Evolutionary conservation across 371 early-diverging fungal genomes (phyloP).

Genomic region (Nematocida parisii): DNA sequence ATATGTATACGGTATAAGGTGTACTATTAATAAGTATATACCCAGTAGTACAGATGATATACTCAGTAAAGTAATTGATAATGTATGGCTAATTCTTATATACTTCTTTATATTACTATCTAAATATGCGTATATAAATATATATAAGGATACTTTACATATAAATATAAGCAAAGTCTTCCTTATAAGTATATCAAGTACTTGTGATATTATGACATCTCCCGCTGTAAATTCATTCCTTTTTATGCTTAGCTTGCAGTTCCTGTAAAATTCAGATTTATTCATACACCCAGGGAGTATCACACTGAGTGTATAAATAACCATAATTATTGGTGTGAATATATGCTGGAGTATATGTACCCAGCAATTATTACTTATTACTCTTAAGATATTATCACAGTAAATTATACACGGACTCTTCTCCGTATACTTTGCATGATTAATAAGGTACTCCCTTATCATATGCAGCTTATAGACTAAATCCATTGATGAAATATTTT

Average conservation of each 20-base stretch:
- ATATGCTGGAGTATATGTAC: neutral
- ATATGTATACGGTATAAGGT: neutral
- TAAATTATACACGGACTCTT: too few species aligned
- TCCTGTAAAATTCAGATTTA: neutral
- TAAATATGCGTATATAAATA: neutral
- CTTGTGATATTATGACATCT: neutral
- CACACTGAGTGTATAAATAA: neutral
- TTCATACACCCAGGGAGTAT: neutral
- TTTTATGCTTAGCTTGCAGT: constrained; percentile 12
- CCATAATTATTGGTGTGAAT: neutral
- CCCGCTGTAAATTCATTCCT: neutral
- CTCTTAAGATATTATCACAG: neutral
- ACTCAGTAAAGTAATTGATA: neutral
- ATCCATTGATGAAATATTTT: neutral
- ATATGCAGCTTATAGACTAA: neutral
- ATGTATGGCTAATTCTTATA: neutral
- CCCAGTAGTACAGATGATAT: neutral
- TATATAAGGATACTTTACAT: neutral
- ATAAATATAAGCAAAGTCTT: constrained; percentile 1
- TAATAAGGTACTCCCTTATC: neutral
- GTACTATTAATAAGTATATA: neutral
- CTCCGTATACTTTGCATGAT: too few species aligned
- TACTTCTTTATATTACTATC: neutral
- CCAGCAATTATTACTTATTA: neutral
- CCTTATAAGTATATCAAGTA: neutral